Percentiles rank a stretch among this genome's conserved stretches.
Evolutionary conservation across 116 monocot species (phyloP).

Genomic region (Dioscorea cayenensis): DNA sequence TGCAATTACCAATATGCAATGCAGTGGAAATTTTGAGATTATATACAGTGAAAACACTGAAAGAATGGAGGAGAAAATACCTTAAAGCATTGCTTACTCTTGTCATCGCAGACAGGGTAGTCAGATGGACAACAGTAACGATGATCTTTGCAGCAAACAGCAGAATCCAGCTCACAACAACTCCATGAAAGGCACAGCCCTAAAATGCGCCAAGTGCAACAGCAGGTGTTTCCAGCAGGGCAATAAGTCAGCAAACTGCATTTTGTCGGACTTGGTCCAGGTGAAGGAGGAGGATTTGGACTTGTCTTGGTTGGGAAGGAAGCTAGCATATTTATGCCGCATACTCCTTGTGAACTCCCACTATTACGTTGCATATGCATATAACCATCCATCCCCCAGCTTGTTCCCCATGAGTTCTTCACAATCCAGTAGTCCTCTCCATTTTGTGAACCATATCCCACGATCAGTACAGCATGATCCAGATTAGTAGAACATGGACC

Average conservation of each 20-base stretch:
- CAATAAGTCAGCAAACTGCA: conserved; percentile 73
- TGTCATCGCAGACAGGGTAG: conserved; percentile 71
- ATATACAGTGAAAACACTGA: neutral
- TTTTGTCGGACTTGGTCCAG: conserved; percentile 65
- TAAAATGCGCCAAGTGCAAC: conserved; percentile 59
- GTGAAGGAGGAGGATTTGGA: conserved; percentile 89
- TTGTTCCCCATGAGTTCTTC: conserved; percentile 95
- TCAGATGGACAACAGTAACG: conserved; percentile 75
- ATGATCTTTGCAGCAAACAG: conserved; percentile 86
- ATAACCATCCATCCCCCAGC: conserved; percentile 91
- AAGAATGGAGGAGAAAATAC: conserved; percentile 13
- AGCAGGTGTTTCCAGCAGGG: conserved; percentile 75
- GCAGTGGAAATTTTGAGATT: neutral
- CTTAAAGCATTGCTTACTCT: conserved; percentile 60
- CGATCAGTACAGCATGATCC: conserved; percentile 95
- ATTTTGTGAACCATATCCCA: conserved; percentile 84
- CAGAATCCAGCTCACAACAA: conserved; percentile 78
- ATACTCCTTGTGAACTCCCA: conserved; percentile 55
- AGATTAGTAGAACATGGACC: conserved; percentile 91
- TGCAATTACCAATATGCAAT: neutral
- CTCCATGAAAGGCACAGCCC: conserved; percentile 88
- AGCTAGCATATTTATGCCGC: conserved; percentile 86
- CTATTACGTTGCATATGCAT: conserved; percentile 72
- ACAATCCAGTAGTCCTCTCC: conserved; percentile 92
- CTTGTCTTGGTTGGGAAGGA: conserved; percentile 81